Percentiles rank a stretch among this genome's conserved stretches.
These are phyloP conservation scores for Jackrogersella multiformis DNA, from an alignment of 495 filamentous ascomycete genomes.

Conservation along the genomic window DNA sequence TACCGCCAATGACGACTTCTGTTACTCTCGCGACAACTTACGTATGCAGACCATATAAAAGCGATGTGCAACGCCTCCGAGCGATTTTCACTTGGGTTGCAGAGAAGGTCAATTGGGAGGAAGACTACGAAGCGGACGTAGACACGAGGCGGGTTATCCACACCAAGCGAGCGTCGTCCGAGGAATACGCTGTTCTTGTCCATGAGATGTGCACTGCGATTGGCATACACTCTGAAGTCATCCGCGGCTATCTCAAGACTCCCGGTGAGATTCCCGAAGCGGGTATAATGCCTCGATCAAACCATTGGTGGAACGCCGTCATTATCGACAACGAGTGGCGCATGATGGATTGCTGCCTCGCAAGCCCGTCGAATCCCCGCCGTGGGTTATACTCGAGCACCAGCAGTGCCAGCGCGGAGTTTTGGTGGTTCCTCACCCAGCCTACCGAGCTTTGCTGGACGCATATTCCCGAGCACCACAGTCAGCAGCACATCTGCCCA, in stretches of 20 bases:
- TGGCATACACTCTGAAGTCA: constrained; percentile 83
- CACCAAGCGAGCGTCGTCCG: constrained; percentile 81
- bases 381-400: constrained; percentile 78
- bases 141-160: constrained; percentile 86
- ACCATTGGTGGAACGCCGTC: constrained; percentile 99
- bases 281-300: constrained; percentile 77
- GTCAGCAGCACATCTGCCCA: constrained; percentile 93
- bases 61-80: constrained; percentile 89
- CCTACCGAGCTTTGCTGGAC: constrained; percentile 93
- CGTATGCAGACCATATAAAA: constrained; percentile 92
- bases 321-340: constrained; percentile 95
- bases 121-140: constrained; percentile 80
- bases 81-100: constrained; percentile 98
- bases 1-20: constrained; percentile 90
- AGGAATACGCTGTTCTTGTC: constrained; percentile 90
- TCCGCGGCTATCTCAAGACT: constrained; percentile 87
- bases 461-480: constrained; percentile 83
- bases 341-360: constrained; percentile 93
- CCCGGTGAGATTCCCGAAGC: constrained; percentile 86
- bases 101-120: constrained; percentile 96
- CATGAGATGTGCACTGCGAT: constrained; percentile 93
- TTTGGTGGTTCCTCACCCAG: constrained; percentile 89
- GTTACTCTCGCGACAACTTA: constrained; percentile 88
- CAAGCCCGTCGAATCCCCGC: constrained; percentile 86
- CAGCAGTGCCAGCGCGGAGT: constrained; percentile 74